Percentiles rank a stretch among this genome's conserved stretches.
phyloP scores from a whole-genome alignment of 352 stramenopile species.

The Elongisporangium prolatum region DNA sequence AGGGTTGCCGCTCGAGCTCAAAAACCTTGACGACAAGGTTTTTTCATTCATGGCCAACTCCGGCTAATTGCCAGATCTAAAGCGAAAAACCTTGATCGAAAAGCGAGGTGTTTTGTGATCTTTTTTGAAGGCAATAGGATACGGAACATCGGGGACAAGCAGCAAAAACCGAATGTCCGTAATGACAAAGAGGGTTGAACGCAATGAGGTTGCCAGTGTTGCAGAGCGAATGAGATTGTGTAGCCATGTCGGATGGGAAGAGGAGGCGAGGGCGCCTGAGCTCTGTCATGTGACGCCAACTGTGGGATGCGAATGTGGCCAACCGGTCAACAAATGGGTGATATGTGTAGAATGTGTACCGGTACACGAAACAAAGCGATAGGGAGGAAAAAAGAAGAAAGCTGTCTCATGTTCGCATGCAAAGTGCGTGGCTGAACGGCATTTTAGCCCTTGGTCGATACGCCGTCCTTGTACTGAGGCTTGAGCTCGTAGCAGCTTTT shows the following conservation, averaged over 20 bases:
- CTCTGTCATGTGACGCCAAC: background rate
- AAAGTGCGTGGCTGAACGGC: background rate
- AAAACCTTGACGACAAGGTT: background rate
- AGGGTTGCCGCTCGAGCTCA: background rate
- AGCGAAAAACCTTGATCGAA: background rate
- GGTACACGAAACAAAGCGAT: background rate
- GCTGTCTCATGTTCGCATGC: background rate
- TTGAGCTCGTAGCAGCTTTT: constrained; percentile 90
- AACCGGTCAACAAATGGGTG: background rate
- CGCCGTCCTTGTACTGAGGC: constrained; percentile 81
- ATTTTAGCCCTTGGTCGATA: constrained; percentile 28
- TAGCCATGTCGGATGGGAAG: background rate
- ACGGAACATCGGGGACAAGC: background rate
- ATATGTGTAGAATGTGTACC: background rate
- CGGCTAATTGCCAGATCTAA: background rate
- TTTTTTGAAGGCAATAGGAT: background rate
- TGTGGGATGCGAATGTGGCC: background rate
- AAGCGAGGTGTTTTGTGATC: background rate
- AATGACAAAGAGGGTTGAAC: background rate
- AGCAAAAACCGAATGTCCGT: background rate
- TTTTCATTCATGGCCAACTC: background rate
- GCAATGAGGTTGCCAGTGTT: background rate
- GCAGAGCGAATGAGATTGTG: background rate
- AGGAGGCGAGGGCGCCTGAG: background rate
- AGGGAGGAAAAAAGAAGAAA: background rate